Evolutionary conservation across 371 early-diverging fungal species (phyloP), one percentile per base, ranked within the genome.

Genomic region (Capillidium rhysosporum): DNA sequence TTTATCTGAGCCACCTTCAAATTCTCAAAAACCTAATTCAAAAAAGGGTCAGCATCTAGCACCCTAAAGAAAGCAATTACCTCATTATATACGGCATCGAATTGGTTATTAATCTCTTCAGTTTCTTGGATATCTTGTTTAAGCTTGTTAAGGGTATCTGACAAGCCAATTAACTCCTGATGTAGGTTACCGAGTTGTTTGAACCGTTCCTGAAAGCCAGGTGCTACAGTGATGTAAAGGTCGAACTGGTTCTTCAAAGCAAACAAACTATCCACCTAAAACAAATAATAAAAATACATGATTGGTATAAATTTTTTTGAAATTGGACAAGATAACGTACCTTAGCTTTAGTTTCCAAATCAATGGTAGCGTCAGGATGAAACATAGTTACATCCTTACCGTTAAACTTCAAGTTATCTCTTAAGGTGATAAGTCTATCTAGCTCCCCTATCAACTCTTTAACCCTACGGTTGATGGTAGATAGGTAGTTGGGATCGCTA

Each of bases 281-380:
- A 47, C n/a, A n/a, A n/a, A n/a, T n/a, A n/a, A n/a, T n/a, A n/a
- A n/a, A n/a, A n/a, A n/a, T n/a, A n/a, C n/a, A n/a, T n/a, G n/a
- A n/a, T n/a, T n/a, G n/a, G n/a, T n/a, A n/a, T n/a, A 29, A 29
- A 12, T 34, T 34, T 12, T 7, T 7, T 7, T 34, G 4, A 12
- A 7, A 34, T 34, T 7, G 7, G 12, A 12, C 12, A 7, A 34
- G 12, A 34, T 23, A 18, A 43, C 18, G 20, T 51, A 51, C 51
- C 38, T 51, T 51, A 23, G 29, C 38, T 21, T 51, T 51, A 18
- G 51, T 51, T 21, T 51, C 51, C 12, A 28, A 51, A 29, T 51
- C 51, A 3, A 51, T 20, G 4, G 14, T 3, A 18, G 51, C 10
- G 10, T 23, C 23, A 2, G 21, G 3, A 29, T 29, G 23, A 38